These are phyloP conservation scores for Choiromyces venosus DNA, from an alignment of 495 filamentous ascomycete genomes.

Conservation along the genomic window DNA sequence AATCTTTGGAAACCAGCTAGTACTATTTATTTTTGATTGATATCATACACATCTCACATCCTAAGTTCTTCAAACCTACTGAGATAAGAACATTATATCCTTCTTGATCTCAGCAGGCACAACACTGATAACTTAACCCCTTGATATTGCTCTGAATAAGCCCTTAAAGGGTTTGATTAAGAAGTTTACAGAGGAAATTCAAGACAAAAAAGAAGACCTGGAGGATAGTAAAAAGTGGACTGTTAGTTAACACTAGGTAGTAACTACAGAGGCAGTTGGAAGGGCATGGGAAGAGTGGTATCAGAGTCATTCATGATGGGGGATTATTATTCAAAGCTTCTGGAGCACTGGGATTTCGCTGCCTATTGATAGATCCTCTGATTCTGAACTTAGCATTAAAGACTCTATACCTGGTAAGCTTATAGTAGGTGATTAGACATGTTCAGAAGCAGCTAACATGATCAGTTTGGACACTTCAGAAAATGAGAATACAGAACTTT, in stretches of 20 bases:
- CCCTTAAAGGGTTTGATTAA: slow-evolving; percentile 7
- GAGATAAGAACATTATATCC: slow-evolving; percentile 9
- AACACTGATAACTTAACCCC: slow-evolving; percentile 4
- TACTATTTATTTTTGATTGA: too few species aligned
- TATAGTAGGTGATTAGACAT: slow-evolving; percentile 6
- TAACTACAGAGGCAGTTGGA: slow-evolving; percentile 8
- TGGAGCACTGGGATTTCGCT: slow-evolving; percentile 3
- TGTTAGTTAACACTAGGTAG: slow-evolving; percentile 7
- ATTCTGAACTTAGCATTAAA: slow-evolving; percentile 9
- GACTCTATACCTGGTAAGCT: too few species aligned
- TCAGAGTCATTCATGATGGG: too few species aligned
- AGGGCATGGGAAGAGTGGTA: slow-evolving; percentile 8
- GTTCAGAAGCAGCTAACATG: background rate
- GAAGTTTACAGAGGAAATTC: too few species aligned
- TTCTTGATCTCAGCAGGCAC: slow-evolving; percentile 1
- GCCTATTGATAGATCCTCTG: slow-evolving; percentile 6
- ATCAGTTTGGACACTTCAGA: slow-evolving; percentile 2
- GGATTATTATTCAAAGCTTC: slow-evolving; percentile 9
- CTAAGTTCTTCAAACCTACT: background rate
- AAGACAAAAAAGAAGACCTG: slow-evolving; percentile 3
- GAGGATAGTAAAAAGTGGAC: slow-evolving; percentile 9
- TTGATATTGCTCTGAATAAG: slow-evolving; percentile 8
- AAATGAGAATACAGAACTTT: slow-evolving; percentile 11
- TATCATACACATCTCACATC: too few species aligned
- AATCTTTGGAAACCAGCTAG: too few species aligned